These are phyloP conservation scores for Trypanosoma congolense DNA, from an alignment of 208 protist species.

Conservation along the genomic window DNA sequence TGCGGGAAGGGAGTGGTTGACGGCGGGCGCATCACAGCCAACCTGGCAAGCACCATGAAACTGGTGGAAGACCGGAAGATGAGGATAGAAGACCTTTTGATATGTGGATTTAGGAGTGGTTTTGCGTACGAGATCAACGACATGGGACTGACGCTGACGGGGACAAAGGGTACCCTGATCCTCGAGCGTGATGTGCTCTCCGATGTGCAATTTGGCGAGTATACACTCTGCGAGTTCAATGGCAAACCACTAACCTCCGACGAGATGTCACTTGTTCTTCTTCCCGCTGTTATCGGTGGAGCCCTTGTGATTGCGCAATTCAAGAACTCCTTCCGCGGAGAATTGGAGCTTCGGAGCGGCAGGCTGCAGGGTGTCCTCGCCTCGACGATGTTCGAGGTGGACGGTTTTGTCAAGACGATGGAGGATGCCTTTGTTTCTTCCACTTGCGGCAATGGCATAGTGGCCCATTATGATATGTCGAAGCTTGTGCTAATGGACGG, in stretches of 20 bases:
- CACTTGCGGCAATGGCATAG: conserved; percentile 35
- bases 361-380: conserved; percentile 43
- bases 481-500: conserved; percentile 35
- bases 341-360: conserved; percentile 39
- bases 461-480: conserved; percentile 30
- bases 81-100: conserved; percentile 43
- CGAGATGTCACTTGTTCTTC: conserved; percentile 40
- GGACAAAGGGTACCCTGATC: conserved; percentile 34
- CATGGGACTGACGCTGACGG: conserved; percentile 44
- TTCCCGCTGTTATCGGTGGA: conserved; percentile 32
- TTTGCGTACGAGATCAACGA: conserved; percentile 34
- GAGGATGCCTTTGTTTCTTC: conserved; percentile 40
- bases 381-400: conserved; percentile 33
- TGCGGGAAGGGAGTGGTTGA: conserved; percentile 31
- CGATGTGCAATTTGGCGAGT: conserved; percentile 48
- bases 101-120: conserved; percentile 39
- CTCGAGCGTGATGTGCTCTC: conserved; percentile 33
- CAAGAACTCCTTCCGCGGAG: conserved; percentile 51
- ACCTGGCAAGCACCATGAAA: conserved; percentile 36
- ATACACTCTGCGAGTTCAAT: conserved; percentile 53
- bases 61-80: conserved; percentile 32
- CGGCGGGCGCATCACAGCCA: conserved; percentile 29
- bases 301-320: conserved; percentile 45
- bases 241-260: conserved; percentile 30
- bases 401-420: conserved; percentile 23